Percentiles rank a stretch among this genome's conserved stretches.
phyloP scores from a whole-genome alignment of 345 rosid genomes.

The Microcos paniculata region DNA sequence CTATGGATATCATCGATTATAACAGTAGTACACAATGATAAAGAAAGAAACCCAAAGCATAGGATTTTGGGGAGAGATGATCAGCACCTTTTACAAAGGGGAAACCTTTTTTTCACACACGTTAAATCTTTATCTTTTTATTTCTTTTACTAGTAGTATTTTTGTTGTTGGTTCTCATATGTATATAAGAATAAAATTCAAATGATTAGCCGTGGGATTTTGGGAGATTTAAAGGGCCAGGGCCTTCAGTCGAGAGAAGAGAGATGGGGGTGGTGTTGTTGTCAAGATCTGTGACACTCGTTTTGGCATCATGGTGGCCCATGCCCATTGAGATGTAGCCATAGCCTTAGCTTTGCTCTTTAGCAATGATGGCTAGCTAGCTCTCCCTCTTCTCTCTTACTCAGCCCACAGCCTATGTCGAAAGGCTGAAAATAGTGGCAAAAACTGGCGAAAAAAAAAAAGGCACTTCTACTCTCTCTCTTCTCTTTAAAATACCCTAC shows the following conservation, averaged over 20 bases:
- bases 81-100: slow-evolving; percentile 1
- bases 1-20: not conserved
- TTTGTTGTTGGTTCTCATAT: not conserved
- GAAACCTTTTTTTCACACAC: not conserved
- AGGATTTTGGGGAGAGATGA: slow-evolving; percentile 15
- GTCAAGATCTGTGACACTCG: slow-evolving; percentile 19
- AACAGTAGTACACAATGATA: not conserved
- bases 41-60: not conserved
- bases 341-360: slow-evolving; percentile 27
- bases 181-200: slow-evolving; percentile 19
- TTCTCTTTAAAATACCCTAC: slow-evolving; percentile 18
- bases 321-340: slow-evolving; percentile 15
- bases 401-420: not conserved
- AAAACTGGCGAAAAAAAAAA: slow-evolving; percentile 21
- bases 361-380: slow-evolving; percentile 36
- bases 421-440: slow-evolving; percentile 24
- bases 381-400: slow-evolving; percentile 2
- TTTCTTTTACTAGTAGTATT: too few relatives aligned
- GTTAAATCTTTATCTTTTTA: not conserved
- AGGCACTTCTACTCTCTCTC: slow-evolving; percentile 1
- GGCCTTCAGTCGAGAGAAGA: not conserved
- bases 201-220: slow-evolving; percentile 42
- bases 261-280: slow-evolving; percentile 7
- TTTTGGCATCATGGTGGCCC: slow-evolving; percentile 38
- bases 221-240: slow-evolving; percentile 25